Conservation (phyloP, 108 stramenopile species). For the Cyclostephanos tholiformis region DNA sequence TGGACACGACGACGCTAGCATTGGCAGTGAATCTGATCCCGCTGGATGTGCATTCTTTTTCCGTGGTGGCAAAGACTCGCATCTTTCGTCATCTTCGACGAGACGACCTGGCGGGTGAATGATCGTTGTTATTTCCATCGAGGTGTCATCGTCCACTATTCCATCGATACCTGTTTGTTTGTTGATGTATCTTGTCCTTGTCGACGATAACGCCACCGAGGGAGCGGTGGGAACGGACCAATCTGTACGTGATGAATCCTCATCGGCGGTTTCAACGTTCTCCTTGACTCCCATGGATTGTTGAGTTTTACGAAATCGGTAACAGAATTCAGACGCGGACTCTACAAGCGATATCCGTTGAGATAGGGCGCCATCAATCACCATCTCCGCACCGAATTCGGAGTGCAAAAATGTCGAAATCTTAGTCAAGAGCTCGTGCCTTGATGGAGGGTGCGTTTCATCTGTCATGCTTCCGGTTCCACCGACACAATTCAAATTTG, state of each 20-base stretch:
- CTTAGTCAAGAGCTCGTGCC: slow-evolving; percentile 30
- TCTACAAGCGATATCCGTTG: slow-evolving; percentile 75
- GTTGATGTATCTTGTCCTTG: slow-evolving; percentile 44
- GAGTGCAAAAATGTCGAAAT: slow-evolving; percentile 55
- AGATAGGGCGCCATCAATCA: slow-evolving; percentile 77
- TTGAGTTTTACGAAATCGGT: slow-evolving; percentile 46
- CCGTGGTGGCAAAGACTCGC: slow-evolving; percentile 4
- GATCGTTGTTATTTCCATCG: slow-evolving; percentile 33
- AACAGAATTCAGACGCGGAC: slow-evolving; percentile 82
- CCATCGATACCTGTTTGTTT: slow-evolving; percentile 16
- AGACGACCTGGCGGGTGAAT: slow-evolving; percentile 42
- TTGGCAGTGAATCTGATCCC: slow-evolving; percentile 54
- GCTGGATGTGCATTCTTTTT: slow-evolving; percentile 1
- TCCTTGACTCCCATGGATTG: slow-evolving; percentile 18
- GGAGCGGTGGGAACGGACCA: slow-evolving; percentile 11
- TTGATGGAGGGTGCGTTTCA: slow-evolving; percentile 10
- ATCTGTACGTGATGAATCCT: background rate
- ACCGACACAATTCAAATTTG: background rate
- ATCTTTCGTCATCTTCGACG: slow-evolving; percentile 43
- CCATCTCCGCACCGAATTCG: slow-evolving; percentile 56
- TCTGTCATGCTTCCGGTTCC: background rate
- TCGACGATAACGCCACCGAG: slow-evolving; percentile 53
- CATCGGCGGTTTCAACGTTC: background rate
- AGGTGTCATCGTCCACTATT: slow-evolving; percentile 6
- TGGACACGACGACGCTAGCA: slow-evolving; percentile 94